Evolutionary conservation across 208 protist genomes (phyloP).

Genomic region (Herpetomonas tarakana): DNA sequence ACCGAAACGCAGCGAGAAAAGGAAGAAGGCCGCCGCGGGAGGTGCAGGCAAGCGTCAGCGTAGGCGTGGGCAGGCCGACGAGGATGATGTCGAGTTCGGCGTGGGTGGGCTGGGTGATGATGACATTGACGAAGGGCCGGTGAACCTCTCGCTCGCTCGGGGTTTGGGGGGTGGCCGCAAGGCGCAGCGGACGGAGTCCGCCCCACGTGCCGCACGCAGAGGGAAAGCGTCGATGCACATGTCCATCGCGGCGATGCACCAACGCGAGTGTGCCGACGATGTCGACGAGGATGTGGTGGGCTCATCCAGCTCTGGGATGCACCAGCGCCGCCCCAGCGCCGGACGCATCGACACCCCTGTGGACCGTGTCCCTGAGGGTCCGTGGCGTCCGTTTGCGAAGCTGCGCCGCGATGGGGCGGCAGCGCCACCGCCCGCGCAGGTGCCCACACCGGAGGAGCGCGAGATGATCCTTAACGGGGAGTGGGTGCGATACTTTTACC

Average conservation of each 20-base stretch:
- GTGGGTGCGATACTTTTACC: conserved; percentile 85
- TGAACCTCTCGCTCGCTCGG: background rate
- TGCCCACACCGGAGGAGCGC: conserved; percentile 81
- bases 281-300: background rate
- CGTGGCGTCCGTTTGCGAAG: conserved; percentile 76
- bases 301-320: background rate
- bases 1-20: too few species aligned
- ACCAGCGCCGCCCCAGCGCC: background rate
- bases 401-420: conserved; percentile 15
- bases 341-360: conserved; percentile 17
- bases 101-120: conserved; percentile 12
- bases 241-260: conserved; percentile 38
- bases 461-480: conserved; percentile 65
- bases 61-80: too few species aligned
- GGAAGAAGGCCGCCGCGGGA: background rate
- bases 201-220: background rate
- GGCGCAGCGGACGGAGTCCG: background rate
- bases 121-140: background rate
- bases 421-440: conserved; percentile 13
- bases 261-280: conserved; percentile 8
- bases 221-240: conserved; percentile 8
- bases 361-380: conserved; percentile 47
- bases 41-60: too few species aligned
- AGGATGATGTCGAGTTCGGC: conserved; percentile 6
- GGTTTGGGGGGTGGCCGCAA: background rate